Percentiles rank a stretch among this genome's conserved stretches.
Evolutionary conservation across 805 yeast genomes (phyloP).

Genomic region (Ogataea philodendri): DNA sequence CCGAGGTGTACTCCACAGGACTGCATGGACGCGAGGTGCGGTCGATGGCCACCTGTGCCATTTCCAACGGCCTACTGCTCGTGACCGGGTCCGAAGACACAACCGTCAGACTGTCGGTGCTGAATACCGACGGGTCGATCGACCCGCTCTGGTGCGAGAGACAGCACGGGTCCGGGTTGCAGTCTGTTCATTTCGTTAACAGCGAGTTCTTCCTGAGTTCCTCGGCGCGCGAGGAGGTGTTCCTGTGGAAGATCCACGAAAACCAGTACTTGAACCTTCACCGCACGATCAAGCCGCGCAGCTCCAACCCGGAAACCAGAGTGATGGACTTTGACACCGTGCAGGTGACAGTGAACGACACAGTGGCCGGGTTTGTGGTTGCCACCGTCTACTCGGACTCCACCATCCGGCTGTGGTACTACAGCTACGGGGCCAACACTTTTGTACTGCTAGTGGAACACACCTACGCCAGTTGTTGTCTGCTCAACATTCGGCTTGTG

Average conservation of each 20-base stretch:
- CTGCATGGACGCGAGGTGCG: conserved; percentile 92
- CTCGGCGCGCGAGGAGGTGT: conserved; percentile 87
- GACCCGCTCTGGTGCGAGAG: conserved; percentile 59
- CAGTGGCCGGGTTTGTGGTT: conserved; percentile 46
- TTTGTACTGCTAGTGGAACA: conserved; percentile 49
- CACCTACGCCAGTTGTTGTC: conserved; percentile 70
- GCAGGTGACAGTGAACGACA: conserved; percentile 30
- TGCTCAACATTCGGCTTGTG: conserved; percentile 56
- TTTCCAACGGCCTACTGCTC: conserved; percentile 40
- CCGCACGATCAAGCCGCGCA: conserved; percentile 52
- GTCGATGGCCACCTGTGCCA: conserved; percentile 52
- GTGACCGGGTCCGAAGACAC: conserved; percentile 92
- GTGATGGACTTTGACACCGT: conserved; percentile 78
- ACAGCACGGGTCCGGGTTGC: conserved; percentile 87
- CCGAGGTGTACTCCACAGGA: conserved; percentile 50
- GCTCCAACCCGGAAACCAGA: conserved; percentile 74
- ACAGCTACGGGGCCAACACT: conserved; percentile 34
- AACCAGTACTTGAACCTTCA: conserved; percentile 42
- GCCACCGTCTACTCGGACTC: conserved; percentile 87
- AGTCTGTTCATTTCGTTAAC: conserved; percentile 62
- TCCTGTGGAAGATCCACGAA: conserved; percentile 64
- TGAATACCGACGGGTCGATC: conserved; percentile 43
- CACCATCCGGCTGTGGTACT: conserved; percentile 61
- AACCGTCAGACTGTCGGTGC: conserved; percentile 55
- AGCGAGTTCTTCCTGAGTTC: conserved; percentile 49